Evolutionary conservation across 2,329 filamentous ascomycete genomes (phyloP).

Genomic region (Phaeosphaeriaceae sp.): DNA sequence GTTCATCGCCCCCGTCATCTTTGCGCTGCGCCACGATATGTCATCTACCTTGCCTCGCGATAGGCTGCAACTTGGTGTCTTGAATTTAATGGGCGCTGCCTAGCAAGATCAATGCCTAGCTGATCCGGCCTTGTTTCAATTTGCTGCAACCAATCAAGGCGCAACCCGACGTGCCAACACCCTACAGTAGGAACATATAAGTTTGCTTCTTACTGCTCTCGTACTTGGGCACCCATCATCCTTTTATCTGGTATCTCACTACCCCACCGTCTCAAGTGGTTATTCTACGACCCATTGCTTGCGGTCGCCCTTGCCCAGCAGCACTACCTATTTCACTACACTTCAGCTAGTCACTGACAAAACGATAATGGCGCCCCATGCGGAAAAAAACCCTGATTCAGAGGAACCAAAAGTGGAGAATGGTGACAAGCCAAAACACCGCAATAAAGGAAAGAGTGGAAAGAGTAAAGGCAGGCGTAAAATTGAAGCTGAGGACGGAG

Average conservation of each 20-base stretch:
- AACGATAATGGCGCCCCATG: neutral
- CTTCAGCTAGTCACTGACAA: neutral
- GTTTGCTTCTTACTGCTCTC: no score
- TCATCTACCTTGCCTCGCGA: neutral
- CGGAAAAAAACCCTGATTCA: constrained; percentile 1
- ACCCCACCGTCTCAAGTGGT: no score
- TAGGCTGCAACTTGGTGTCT: constrained; percentile 2
- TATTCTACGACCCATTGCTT: no score
- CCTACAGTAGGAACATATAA: neutral
- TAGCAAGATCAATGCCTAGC: no score
- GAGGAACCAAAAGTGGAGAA: neutral
- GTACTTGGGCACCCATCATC: no score
- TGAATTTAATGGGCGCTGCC: no score
- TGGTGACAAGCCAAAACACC: neutral
- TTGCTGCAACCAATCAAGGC: no score
- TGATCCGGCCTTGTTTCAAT: no score
- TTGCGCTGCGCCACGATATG: constrained; percentile 1
- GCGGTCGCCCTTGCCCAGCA: neutral
- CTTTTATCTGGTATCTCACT: no score
- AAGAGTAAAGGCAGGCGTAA: constrained; percentile 6
- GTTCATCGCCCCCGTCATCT: neutral
- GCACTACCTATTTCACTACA: neutral
- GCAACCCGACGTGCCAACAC: no score
- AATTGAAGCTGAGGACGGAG: constrained; percentile 1
- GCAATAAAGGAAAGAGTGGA: constrained; percentile 1